phyloP scores from a whole-genome alignment of 1,139 yeast genomes.

The Candida sanyaensis region DNA sequence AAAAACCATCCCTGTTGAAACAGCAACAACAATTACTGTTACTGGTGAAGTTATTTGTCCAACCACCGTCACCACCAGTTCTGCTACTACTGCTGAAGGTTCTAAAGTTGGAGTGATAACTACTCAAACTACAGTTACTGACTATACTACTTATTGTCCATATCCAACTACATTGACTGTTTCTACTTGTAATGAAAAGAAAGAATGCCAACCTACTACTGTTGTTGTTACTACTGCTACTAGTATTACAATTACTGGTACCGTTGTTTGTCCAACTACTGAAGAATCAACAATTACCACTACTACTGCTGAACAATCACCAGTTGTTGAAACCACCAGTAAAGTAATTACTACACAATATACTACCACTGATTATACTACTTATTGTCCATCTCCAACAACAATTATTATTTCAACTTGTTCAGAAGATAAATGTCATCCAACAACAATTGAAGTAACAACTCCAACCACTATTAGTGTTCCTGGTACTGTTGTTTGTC shows the following conservation, averaged over 20 bases:
- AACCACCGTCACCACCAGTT: conserved; percentile 3
- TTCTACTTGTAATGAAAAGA: conserved; percentile 1
- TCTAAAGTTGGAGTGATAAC: background rate
- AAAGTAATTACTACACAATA: conserved; percentile 2
- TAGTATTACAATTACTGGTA: conserved; percentile 9
- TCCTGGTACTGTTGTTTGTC: conserved; percentile 13
- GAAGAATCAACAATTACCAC: background rate
- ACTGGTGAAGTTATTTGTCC: conserved; percentile 5
- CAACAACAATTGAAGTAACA: conserved; percentile 4
- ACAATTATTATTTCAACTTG: conserved; percentile 4
- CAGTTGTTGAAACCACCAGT: background rate
- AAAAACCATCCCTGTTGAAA: conserved; percentile 6
- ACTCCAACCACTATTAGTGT: conserved; percentile 5
- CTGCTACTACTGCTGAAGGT: background rate
- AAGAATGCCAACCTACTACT: conserved; percentile 6
- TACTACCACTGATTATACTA: conserved; percentile 12
- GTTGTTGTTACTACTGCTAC: background rate
- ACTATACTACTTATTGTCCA: conserved; percentile 4
- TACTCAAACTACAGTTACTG: background rate
- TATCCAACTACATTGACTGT: conserved; percentile 5
- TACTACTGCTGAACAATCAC: background rate
- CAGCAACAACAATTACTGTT: conserved; percentile 3
- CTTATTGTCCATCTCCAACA: conserved; percentile 14
- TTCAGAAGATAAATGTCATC: conserved; percentile 3
- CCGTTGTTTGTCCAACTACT: conserved; percentile 9